phyloP scores from a whole-genome alignment of 257 asterid species.

The Gentiana macrophylla region DNA sequence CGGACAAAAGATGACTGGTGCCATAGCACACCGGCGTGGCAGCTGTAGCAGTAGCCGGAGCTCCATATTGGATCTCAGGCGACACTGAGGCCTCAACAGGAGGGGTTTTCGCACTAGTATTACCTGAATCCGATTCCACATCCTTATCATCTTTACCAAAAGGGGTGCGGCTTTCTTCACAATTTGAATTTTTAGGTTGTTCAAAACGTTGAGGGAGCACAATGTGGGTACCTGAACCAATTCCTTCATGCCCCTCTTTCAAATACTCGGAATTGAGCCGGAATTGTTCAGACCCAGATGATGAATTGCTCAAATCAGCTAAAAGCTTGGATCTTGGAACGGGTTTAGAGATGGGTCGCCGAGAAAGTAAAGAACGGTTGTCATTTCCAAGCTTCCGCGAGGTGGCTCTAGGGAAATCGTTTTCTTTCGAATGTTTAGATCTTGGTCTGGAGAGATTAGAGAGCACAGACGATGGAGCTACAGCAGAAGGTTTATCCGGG shows the following conservation, averaged over 20 bases:
- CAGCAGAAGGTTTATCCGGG: too few species aligned
- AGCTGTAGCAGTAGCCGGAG: conserved; percentile 32
- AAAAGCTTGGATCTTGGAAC: conserved; percentile 26
- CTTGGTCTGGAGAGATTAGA: too few species aligned
- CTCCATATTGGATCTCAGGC: conserved; percentile 60
- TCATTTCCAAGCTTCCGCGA: conserved; percentile 19
- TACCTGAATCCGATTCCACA: conserved; percentile 11
- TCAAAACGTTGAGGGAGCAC: conserved; percentile 7
- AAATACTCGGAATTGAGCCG: conserved; percentile 8
- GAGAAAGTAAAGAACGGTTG: conserved; percentile 11
- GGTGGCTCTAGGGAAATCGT: too few species aligned
- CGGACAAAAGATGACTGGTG: conserved; percentile 67
- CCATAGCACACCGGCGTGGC: conserved; percentile 73
- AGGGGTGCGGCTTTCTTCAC: conserved; percentile 32
- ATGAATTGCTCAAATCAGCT: conserved; percentile 12
- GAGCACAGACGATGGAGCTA: too few species aligned
- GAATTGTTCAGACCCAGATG: conserved; percentile 16
- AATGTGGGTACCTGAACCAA: conserved; percentile 28
- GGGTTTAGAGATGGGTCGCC: conserved; percentile 13
- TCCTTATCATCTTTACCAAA: conserved; percentile 19
- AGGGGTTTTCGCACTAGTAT: conserved; percentile 42
- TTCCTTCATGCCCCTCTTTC: conserved; percentile 14
- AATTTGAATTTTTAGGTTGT: conserved; percentile 12
- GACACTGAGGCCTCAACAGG: conserved; percentile 79
- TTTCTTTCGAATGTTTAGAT: too few species aligned